Base-by-base conservation (phyloP, 148 eudicot genomes). In the Silene conica region DNA sequence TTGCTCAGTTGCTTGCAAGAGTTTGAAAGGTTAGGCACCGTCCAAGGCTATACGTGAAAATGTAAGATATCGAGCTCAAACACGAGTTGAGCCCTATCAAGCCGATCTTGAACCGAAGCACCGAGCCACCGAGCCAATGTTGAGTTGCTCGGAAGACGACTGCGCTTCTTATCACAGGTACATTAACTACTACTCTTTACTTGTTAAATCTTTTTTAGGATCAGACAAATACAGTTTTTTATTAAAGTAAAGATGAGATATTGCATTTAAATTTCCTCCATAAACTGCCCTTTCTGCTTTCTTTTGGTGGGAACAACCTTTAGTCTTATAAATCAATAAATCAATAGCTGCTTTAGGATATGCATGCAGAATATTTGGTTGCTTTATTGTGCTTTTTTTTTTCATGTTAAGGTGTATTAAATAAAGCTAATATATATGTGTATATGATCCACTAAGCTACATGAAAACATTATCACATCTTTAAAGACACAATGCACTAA, bases 401-500 rank as follows among this genome's bases (percentile, higher is more conserved):
- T 74, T 60, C 56, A 20, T 31, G 62, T 38, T 63, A 12, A 48
- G 54, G 14, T 61, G 70, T 38, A 18, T 34, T 2, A 26, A 26
- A 26, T 26, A 26, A 26, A 26, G 28, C 28, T 26, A 26, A 26
- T 2, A 26, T 26, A 26, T 26, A 26, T 26, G 28, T 26, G 28
- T 50, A 60, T 52, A 70, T 70, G 75, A 55, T 74, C 76, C 79
- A 80, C 82, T 63, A 62, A 63, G 20, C 46, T 62, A 34, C 78
- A 73, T 78, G 21, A 46, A 75, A 71, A 56, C 64, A 74, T 52
- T 21, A 31, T 62, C 34, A 63, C 50, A 63, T 50, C 67, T 70
- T n/a, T 80, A 65, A 80, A 74, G 78, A 66, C 38, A 72, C 52
- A 65, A 43, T 61, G 71, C 82, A 74, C 82, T 70, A 67, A 20